Evolutionary conservation across 2,329 filamentous ascomycete genomes (phyloP), one percentile per base, ranked within the genome.

Genomic region (Alternaria rosae): DNA sequence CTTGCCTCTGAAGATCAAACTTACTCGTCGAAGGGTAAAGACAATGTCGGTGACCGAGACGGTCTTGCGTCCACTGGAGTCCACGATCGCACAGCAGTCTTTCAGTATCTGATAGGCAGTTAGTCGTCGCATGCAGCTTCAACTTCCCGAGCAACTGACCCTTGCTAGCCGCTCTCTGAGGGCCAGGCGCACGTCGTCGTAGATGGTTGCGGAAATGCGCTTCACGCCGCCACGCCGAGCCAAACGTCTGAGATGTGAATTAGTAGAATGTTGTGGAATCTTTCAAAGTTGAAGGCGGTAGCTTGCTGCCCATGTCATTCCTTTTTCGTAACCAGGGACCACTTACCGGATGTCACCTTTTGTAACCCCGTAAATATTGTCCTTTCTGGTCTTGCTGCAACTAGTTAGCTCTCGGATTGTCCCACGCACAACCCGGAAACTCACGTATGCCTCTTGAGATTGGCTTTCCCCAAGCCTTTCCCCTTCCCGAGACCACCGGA

Each of bases 201-300:
- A 94, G 3, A 93, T 89, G 0, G 47, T 66, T 0, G 74, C 85
- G 0, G 88, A 89, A 9, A 94, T 92, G 0, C 91, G 83, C 74
- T 93, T 93, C 0, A 94, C 89, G 0, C 92, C 92, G 1, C 91
- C 92, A 7, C 92, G 88, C 6, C 92, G 87, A 1, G 92, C 92
- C 0, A 94, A 79, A 42, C 91, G 89, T 67, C 91, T 78, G 32
- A 7, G 30, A 26, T 9, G 32, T 4, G 9, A 41, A 42, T 75
- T 53, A 71, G 67, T 30, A 15, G 15, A 38, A n/a, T n/a, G 11
- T 41, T 12, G n/a, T 54, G 11, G 3, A 9, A 32, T 15, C 5
- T 20, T 13, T 12, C 28, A 32, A 30, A 8, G 20, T 23, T 23
- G 1, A 32, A 32, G 9, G 7, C 42, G 3, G 15, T 45, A n/a